phyloP scores from a whole-genome alignment of 2,329 filamentous ascomycete genomes.

The Leptodontidium sp. region DNA sequence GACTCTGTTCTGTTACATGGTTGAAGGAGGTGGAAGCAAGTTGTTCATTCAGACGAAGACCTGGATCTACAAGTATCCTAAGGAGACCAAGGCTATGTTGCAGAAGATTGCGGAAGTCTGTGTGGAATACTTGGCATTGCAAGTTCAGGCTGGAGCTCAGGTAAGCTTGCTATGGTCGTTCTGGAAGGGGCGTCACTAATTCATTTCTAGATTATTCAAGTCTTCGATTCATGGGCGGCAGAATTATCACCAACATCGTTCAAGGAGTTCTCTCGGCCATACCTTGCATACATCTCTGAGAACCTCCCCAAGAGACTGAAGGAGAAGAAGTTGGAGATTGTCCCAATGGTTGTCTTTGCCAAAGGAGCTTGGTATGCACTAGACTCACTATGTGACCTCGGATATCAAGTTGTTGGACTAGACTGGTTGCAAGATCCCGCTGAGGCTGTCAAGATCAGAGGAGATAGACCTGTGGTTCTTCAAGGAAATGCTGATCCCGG shows the following conservation, averaged over 20 bases:
- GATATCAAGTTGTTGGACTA: slow-evolving; percentile 92
- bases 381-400: slow-evolving; percentile 84
- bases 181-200: slow-evolving; percentile 5
- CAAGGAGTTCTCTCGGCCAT: slow-evolving; percentile 85
- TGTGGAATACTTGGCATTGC: slow-evolving; percentile 90
- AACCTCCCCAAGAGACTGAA: slow-evolving; percentile 78
- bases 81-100: slow-evolving; percentile 81
- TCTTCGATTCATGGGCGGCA: slow-evolving; percentile 98
- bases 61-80: slow-evolving; percentile 91
- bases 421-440: slow-evolving; percentile 95
- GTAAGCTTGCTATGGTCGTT: slow-evolving; percentile 50
- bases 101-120: slow-evolving; percentile 94
- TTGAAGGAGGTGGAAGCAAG: slow-evolving; percentile 95
- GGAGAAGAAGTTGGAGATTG: slow-evolving; percentile 77
- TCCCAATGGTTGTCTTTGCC: slow-evolving; percentile 98
- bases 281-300: slow-evolving; percentile 82
- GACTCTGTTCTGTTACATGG: slow-evolving; percentile 99
- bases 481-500: slow-evolving; percentile 98
- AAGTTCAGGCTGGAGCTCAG: slow-evolving; percentile 93
- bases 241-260: slow-evolving; percentile 89
- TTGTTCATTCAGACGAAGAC: slow-evolving; percentile 94
- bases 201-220: slow-evolving; percentile 72
- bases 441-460: slow-evolving; percentile 81
- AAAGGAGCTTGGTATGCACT: slow-evolving; percentile 98
- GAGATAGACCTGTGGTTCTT: slow-evolving; percentile 76